phyloP scores from a whole-genome alignment of 352 stramenopile species.

The Pilasporangium apinafurcum region DNA sequence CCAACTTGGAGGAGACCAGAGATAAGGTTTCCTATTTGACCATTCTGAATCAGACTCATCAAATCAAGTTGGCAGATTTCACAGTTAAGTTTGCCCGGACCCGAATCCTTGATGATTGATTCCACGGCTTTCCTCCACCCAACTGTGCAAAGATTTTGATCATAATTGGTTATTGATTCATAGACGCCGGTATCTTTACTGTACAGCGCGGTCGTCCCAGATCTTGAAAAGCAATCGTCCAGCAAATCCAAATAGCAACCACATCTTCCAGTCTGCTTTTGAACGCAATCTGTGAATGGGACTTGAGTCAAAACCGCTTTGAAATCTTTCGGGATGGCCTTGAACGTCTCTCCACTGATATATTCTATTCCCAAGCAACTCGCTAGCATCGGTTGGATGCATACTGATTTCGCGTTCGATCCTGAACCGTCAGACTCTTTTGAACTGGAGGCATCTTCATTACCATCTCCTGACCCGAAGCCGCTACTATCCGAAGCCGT shows the following conservation, averaged over 20 bases:
- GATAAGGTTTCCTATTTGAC: slow-evolving; percentile 53
- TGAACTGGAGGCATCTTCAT: slow-evolving; percentile 13
- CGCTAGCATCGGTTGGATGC: slow-evolving; percentile 60
- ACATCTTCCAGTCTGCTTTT: slow-evolving; percentile 51
- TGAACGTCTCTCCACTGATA: slow-evolving; percentile 32
- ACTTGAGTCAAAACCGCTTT: slow-evolving; percentile 54
- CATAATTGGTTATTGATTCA: slow-evolving; percentile 28
- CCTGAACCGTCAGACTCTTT: slow-evolving; percentile 16
- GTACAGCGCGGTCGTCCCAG: slow-evolving; percentile 25
- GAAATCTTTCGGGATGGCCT: slow-evolving; percentile 58
- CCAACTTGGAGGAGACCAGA: slow-evolving; percentile 36
- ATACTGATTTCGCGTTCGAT: slow-evolving; percentile 16
- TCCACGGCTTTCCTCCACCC: slow-evolving; percentile 40
- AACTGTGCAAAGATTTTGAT: slow-evolving; percentile 61
- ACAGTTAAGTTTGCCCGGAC: slow-evolving; percentile 64
- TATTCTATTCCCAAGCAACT: slow-evolving; percentile 61
- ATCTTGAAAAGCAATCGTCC: slow-evolving; percentile 56
- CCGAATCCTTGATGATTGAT: slow-evolving; percentile 43
- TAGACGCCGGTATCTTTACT: slow-evolving; percentile 22
- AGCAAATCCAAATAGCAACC: slow-evolving; percentile 67
- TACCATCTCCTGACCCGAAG: slow-evolving; percentile 12
- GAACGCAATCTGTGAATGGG: slow-evolving; percentile 66
- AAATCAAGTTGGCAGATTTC: slow-evolving; percentile 66
- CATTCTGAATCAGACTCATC: slow-evolving; percentile 58
- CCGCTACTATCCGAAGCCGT: slow-evolving; percentile 26